Conservation (phyloP, 2,329 filamentous ascomycete species). For the Neobulgaria alba region DNA sequence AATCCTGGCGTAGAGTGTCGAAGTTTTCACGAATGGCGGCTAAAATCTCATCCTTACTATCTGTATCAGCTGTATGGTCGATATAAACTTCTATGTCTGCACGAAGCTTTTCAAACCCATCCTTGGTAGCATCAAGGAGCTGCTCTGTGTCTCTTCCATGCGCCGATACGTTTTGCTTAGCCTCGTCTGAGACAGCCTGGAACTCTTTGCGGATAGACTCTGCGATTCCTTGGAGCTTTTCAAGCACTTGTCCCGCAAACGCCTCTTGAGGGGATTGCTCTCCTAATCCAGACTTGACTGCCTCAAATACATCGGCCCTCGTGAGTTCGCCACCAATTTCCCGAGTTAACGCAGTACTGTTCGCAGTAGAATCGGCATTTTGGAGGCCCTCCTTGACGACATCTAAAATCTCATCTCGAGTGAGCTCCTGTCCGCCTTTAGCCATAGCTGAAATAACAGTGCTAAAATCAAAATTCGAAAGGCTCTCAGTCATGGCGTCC, state of each 20-base stretch:
- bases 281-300: constrained; percentile 49
- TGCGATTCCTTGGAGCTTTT: constrained; percentile 57
- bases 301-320: constrained; percentile 45
- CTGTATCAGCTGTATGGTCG: constrained; percentile 58
- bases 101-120: constrained; percentile 75
- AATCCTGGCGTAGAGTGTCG: constrained; percentile 58
- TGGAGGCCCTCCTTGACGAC: constrained; percentile 48
- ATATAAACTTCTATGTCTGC: constrained; percentile 75
- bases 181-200: constrained; percentile 49
- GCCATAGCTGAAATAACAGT: background rate
- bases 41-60: constrained; percentile 70
- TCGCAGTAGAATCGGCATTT: constrained; percentile 45
- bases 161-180: constrained; percentile 70
- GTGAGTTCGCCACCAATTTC: constrained; percentile 43
- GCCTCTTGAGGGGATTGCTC: constrained; percentile 34
- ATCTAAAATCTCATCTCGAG: constrained; percentile 53
- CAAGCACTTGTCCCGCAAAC: constrained; percentile 42
- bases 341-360: constrained; percentile 53
- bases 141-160: constrained; percentile 80
- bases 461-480: constrained; percentile 69
- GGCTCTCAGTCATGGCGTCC: constrained; percentile 69
- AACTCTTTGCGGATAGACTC: constrained; percentile 52
- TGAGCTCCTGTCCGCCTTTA: constrained; percentile 60
- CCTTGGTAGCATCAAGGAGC: constrained; percentile 77
- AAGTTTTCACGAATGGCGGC: constrained; percentile 57